phyloP scores from a whole-genome alignment of 2,329 filamentous ascomycete species.

The Nemania abortiva region DNA sequence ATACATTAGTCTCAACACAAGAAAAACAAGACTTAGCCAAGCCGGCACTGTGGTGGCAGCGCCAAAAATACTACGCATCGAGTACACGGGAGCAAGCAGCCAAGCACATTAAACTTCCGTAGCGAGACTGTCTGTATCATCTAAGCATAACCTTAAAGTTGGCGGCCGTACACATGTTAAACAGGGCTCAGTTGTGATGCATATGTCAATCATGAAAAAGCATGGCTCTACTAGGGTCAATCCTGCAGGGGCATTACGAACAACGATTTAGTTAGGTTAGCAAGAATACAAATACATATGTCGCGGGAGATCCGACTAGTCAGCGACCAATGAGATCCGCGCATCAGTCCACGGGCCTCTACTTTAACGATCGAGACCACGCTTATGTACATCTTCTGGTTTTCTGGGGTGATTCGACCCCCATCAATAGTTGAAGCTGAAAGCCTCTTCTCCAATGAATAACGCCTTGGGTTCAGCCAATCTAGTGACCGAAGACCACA shows the following conservation, averaged over 20 bases:
- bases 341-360: slow-evolving; percentile 27
- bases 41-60: slow-evolving; percentile 21
- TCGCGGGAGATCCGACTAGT: slow-evolving; percentile 16
- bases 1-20: neutral
- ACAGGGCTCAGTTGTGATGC: neutral
- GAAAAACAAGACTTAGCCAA: slow-evolving; percentile 36
- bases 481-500: slow-evolving; percentile 27
- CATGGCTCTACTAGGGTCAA: neutral
- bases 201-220: neutral
- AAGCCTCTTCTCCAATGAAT: slow-evolving; percentile 3
- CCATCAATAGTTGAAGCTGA: slow-evolving; percentile 10
- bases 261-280: neutral
- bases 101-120: slow-evolving; percentile 22
- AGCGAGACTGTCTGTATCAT: neutral
- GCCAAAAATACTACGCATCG: slow-evolving; percentile 14
- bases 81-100: slow-evolving; percentile 11
- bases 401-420: neutral
- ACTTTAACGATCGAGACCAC: slow-evolving; percentile 4
- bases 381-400: neutral
- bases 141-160: neutral
- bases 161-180: neutral
- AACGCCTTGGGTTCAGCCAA: slow-evolving; percentile 14
- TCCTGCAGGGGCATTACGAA: slow-evolving; percentile 2
- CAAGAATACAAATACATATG: neutral
- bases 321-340: slow-evolving; percentile 21